Evolutionary conservation across 2,329 filamentous ascomycete genomes (phyloP), one percentile per base, ranked within the genome.

Genomic region (Colletotrichum costaricense): DNA sequence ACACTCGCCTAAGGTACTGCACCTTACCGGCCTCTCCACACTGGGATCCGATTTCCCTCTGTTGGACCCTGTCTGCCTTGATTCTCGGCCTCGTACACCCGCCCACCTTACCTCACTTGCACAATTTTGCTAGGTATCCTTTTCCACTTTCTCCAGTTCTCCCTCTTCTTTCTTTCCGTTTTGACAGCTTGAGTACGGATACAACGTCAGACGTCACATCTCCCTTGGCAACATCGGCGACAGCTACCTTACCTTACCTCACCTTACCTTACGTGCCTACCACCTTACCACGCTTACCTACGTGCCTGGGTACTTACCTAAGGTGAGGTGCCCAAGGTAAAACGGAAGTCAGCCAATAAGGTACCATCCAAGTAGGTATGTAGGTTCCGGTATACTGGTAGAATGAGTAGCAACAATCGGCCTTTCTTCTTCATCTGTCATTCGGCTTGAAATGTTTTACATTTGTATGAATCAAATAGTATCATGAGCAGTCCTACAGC

Each of bases 21-120:
- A 35, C 55, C 16, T 30, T 35, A 26, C 11, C n/a, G 35, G 26
- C 19, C 24, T 24, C 9, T 22, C 38, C 7, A 24, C 42, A 24
- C 42, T 57, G 16, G 49, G 33, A 28, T 57, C 35, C 54, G 22
- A 22, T n/a, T 52, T 42, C 22, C 38, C 66, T 72, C 69, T 69
- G 9, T 35, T 69, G 70, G 70, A 64, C 70, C 69, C 54, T 69
- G 69, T 58, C 65, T 69, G 52, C 65, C 54, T 63, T 69, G 58
- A 58, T 69, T 72, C 30, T 72, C 63, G 62, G 38, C 22, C 58
- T 5, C 62, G 30, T n/a, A 42, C n/a, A 19, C 22, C 14, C 38
- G 28, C 58, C 22, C 38, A 46, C 35, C 22, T 38, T 49, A 22
- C 59, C 59, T 26, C 12, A 22, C 33, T 14, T 46, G 63, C 68